These are phyloP conservation scores for Cystobasidium sp. DNA, from an alignment of 1,284 basidiomycete genomes.

Conservation along the genomic window DNA sequence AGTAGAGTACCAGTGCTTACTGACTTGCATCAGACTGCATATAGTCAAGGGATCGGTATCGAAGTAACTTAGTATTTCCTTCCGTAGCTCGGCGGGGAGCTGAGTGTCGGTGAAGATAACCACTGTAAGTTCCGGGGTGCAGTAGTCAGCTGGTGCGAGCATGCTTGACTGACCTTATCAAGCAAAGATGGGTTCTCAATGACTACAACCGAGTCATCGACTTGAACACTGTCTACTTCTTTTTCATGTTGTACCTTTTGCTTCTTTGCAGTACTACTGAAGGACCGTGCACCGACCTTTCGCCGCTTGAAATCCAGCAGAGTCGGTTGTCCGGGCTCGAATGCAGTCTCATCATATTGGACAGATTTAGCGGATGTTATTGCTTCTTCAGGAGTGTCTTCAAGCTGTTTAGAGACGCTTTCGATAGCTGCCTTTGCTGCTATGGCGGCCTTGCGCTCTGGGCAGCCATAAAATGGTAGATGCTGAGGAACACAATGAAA, in stretches of 20 bases:
- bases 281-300: neutral
- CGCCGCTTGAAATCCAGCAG: neutral
- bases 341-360: neutral
- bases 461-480: neutral
- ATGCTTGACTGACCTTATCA: too few species aligned
- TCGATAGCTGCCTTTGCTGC: conserved; percentile 11
- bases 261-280: neutral
- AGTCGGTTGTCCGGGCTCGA: neutral
- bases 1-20: neutral
- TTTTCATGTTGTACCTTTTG: neutral
- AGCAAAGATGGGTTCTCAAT: neutral
- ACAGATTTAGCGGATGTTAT: neutral
- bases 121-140: too few species aligned
- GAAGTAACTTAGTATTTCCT: neutral
- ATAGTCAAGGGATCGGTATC: neutral
- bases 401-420: neutral
- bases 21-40: neutral
- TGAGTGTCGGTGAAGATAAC: neutral
- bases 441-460: conserved; percentile 3
- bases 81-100: neutral
- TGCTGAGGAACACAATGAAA: neutral
- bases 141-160: too few species aligned
- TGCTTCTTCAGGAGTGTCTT: neutral
- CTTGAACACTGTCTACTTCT: neutral
- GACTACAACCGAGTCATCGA: too few species aligned